phyloP scores from a whole-genome alignment of 495 filamentous ascomycete species.

The Penicillium mononematosum region DNA sequence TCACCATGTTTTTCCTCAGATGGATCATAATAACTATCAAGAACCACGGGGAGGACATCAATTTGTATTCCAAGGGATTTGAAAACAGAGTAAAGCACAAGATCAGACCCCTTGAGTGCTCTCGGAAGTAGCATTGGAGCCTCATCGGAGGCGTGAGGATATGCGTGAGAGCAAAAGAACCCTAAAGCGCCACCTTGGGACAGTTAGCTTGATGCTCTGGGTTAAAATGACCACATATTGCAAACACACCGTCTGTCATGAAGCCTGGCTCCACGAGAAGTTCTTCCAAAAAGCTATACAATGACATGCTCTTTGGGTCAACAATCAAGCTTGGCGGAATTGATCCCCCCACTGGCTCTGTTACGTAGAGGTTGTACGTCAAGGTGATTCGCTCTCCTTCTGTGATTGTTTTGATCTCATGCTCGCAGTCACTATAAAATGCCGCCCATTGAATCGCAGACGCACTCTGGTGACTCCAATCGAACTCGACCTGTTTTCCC shows the following conservation, averaged over 20 bases:
- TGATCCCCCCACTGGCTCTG: constrained; percentile 4
- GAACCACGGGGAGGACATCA: constrained; percentile 15
- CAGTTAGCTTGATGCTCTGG: no score
- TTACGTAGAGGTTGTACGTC: constrained; percentile 57
- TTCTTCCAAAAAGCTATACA: constrained; percentile 10
- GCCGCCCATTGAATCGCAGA: constrained; percentile 53
- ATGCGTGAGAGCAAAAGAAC: no score
- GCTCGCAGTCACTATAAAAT: constrained; percentile 62
- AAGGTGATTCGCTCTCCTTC: constrained; percentile 54
- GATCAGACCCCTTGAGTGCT: constrained; percentile 29
- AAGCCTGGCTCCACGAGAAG: constrained; percentile 16
- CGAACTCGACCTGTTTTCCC: constrained; percentile 33
- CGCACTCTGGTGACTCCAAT: constrained; percentile 38
- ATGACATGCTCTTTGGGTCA: constrained; percentile 12
- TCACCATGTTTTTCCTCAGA: not conserved
- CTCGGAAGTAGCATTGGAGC: constrained; percentile 53
- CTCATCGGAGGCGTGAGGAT: no score
- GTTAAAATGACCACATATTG: no score
- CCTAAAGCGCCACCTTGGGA: no score
- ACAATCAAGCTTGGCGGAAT: constrained; percentile 4
- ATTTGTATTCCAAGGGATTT: constrained; percentile 21
- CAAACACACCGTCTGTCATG: constrained; percentile 1
- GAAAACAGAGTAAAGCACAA: constrained; percentile 24
- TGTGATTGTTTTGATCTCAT: constrained; percentile 57
- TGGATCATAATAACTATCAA: not conserved